Base-by-base conservation (phyloP, 768 basidiomycete genomes). In the Agaricus bisporus region DNA sequence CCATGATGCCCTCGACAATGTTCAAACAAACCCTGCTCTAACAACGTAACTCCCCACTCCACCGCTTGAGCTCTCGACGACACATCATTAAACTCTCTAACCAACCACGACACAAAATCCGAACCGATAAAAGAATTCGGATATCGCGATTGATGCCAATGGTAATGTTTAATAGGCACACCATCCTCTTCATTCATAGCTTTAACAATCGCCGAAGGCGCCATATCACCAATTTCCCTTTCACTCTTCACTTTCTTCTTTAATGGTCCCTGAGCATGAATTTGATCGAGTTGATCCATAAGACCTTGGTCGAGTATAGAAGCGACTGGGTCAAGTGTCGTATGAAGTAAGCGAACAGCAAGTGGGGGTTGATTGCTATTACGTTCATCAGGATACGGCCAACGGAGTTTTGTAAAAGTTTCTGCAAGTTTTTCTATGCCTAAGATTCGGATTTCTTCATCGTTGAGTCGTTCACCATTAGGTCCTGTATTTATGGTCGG, bases 351-450 rank as follows among this genome's bases (percentile, higher is more conserved):
- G 22, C 88, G 82, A 28, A 88, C 81, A 3, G 88, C 81, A 7
- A 82, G 75, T 44, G 71, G 70, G 28, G 72, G 74, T 47, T 73
- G 69, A 3, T 62, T 70, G 5, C 63, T 22, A 22, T 22, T 64
- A 64, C 74, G 78, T 35, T 85, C 83, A 6, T 83, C 84, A 0
- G 80, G 75, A 1, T 80, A 64, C 44, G 83, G 78, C 91, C 93
- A 95, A 4, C 91, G 83, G 46, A 89, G 76, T 63, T 85, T 88
- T 29, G 85, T 84, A 66, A 98, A 91, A 42, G 88, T 78, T 58
- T 95, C 93, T 3, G 91, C 87, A 0, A 99, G 83, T 61, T 90
- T 91, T 63, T 93, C 90, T 42, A 95, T 94, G 0, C 97, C 97
- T 38, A 91, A 71, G 20, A 97, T 76, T 14, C 91, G 85, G 14